Evolutionary conservation across 805 yeast genomes (phyloP), one percentile per base, ranked within the genome.

Genomic region (Metschnikowia baotianmanensis): DNA sequence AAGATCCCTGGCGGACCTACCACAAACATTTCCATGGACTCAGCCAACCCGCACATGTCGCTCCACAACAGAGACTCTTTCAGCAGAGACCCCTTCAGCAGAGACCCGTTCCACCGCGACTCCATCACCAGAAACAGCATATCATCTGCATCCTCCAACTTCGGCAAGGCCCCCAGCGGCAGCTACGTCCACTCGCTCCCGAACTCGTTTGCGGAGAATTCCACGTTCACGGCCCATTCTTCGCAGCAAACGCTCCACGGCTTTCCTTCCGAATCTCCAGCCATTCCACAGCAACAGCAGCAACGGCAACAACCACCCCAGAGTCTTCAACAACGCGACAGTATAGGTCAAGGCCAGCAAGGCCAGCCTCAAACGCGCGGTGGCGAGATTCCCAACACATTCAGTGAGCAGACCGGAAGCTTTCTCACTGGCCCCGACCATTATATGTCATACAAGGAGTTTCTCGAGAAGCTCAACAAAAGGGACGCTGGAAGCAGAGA

Each of bases 1-100:
- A 42, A 45, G 30, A 36, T 38, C 21, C 65, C 63, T 16, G 69
- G 78, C 6, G 67, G 69, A 9, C 78, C 84, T 8, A 78, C 84
- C 3, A 78, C 84, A 1, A 72, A 67, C 43, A 65, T 78, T 22
- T 69, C 78, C 12, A 72, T 67, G 52, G 81, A 76, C 49, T 56
- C 67, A 18, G 77, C 74, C 8, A 52, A 56, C 32, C 43, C 59
- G 29, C 51, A 45, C 27, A 40, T 39, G 25, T 39, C 47, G 8
- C 19, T 37, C 16, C 56, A 45, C 43, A 29, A 37, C 26, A 36
- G 28, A 24, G 25, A 33, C 45, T 20, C 45, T 25, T 25, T 25
- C 4, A 2, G 12, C 12, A 23, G 25, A 23, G 25, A 23, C 25
- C 25, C 4, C 12, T 23, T 12, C 25, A 10, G 12, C 25, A 23